Percentiles rank a stretch among this genome's conserved stretches.
These are phyloP conservation scores for Microstegium vimineum DNA, from an alignment of 176 grass and related monocot genomes.

Conservation along the genomic window DNA sequence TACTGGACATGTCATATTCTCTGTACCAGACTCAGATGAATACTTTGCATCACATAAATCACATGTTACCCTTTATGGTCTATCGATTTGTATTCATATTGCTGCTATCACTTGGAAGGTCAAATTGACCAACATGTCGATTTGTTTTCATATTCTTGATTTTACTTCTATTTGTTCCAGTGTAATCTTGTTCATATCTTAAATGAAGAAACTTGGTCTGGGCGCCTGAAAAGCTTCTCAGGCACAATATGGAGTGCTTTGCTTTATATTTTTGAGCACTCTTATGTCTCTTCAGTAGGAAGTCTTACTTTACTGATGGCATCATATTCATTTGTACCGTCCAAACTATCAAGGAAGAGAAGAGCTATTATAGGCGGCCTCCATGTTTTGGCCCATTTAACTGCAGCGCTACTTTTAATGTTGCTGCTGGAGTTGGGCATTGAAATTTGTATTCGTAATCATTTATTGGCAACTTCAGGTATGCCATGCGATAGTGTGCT, in stretches of 20 bases:
- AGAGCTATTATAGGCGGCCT: slow-evolving; percentile 71
- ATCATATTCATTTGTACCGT: slow-evolving; percentile 81
- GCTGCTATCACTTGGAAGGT: not conserved
- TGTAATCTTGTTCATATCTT: slow-evolving; percentile 86
- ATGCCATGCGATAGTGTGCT: slow-evolving; percentile 16
- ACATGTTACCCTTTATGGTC: not conserved
- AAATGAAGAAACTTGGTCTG: slow-evolving; percentile 73
- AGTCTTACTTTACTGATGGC: slow-evolving; percentile 63
- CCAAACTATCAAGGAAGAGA: slow-evolving; percentile 80
- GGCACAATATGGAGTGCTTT: slow-evolving; percentile 74
- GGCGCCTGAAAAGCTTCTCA: slow-evolving; percentile 59
- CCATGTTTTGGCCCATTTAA: slow-evolving; percentile 85
- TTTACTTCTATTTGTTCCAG: slow-evolving; percentile 48
- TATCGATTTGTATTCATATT: not conserved
- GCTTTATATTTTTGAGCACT: slow-evolving; percentile 86
- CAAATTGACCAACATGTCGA: not conserved
- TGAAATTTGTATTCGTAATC: slow-evolving; percentile 96
- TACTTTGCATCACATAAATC: slow-evolving; percentile 1
- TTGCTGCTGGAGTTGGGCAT: slow-evolving; percentile 92
- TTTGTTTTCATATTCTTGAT: slow-evolving; percentile 22
- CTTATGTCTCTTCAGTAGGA: slow-evolving; percentile 76
- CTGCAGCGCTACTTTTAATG: slow-evolving; percentile 86
- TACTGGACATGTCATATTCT: not conserved
- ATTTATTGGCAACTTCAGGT: slow-evolving; percentile 95
- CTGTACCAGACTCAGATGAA: not conserved